These are phyloP conservation scores for Ogataea pini DNA, from an alignment of 805 yeast genomes.

Conservation along the genomic window DNA sequence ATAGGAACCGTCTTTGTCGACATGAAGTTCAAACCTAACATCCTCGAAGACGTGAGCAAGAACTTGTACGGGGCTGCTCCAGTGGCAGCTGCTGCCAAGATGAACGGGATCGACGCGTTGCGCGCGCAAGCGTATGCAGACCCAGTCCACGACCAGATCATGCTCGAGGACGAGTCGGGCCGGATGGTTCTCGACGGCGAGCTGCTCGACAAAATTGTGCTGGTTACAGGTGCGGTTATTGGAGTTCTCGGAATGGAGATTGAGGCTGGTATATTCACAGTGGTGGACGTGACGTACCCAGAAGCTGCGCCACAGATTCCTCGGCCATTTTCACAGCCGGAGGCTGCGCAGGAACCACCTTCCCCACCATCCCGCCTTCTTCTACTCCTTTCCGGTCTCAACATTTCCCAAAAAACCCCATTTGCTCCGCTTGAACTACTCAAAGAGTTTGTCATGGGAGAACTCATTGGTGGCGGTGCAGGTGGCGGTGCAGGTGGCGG, in stretches of 20 bases:
- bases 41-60: conserved; percentile 75
- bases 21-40: conserved; percentile 80
- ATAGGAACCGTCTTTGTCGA: conserved; percentile 86
- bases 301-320: conserved; percentile 57
- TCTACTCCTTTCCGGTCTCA: conserved; percentile 78
- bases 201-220: conserved; percentile 52
- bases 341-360: no score
- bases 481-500: not conserved
- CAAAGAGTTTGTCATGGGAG: conserved; percentile 72
- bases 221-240: conserved; percentile 88
- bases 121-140: conserved; percentile 51
- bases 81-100: conserved; percentile 18
- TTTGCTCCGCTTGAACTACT: conserved; percentile 55
- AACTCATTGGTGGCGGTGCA: conserved; percentile 38
- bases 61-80: conserved; percentile 54
- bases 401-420: conserved; percentile 46
- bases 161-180: conserved; percentile 93
- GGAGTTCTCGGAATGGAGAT: conserved; percentile 87
- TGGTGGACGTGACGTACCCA: conserved; percentile 79
- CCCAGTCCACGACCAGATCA: conserved; percentile 56
- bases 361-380: conserved; percentile 32
- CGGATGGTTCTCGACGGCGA: conserved; percentile 73
- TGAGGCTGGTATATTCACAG: conserved; percentile 79
- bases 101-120: conserved; percentile 27
- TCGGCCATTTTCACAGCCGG: conserved; percentile 19